phyloP scores from a whole-genome alignment of 2,329 filamentous ascomycete genomes.

The Microdochium trichocladiopsis region DNA sequence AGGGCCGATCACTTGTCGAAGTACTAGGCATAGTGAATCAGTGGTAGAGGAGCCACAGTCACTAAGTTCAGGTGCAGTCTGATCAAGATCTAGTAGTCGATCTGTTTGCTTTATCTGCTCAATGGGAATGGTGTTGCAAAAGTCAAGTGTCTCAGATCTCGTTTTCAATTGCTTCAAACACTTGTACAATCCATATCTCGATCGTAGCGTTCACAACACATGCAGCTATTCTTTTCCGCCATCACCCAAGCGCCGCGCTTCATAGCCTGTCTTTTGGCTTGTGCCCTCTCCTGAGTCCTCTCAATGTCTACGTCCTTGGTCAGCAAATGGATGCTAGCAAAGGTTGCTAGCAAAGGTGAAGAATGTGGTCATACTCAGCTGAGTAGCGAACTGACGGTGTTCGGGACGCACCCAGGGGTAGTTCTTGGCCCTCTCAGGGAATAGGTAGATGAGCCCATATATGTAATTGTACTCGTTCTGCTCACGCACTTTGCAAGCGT shows the following conservation, averaged over 20 bases:
- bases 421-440: constrained; percentile 36
- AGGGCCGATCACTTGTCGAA: no score
- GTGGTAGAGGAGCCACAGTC: no score
- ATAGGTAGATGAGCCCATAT: constrained; percentile 27
- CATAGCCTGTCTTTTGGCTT: constrained; percentile 9
- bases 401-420: constrained; percentile 36
- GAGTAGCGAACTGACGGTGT: constrained; percentile 26
- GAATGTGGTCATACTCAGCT: constrained; percentile 31
- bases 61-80: no score
- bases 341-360: no score
- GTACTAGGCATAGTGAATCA: no score
- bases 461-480: constrained; percentile 16
- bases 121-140: no score
- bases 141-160: no score
- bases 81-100: no score
- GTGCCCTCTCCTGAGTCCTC: constrained; percentile 9
- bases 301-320: constrained; percentile 7
- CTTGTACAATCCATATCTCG: background rate
- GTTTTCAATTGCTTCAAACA: no score
- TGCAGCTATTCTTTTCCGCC: constrained; percentile 9
- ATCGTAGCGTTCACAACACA: constrained; percentile 11
- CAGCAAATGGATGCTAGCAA: background rate
- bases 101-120: no score
- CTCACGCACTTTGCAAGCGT: constrained; percentile 11
- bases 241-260: constrained; percentile 9